A percentile compares a stretch with the other conserved stretches of the same genome.
phyloP scores from a whole-genome alignment of 768 basidiomycete species.

The Boletus rubescentipes region DNA sequence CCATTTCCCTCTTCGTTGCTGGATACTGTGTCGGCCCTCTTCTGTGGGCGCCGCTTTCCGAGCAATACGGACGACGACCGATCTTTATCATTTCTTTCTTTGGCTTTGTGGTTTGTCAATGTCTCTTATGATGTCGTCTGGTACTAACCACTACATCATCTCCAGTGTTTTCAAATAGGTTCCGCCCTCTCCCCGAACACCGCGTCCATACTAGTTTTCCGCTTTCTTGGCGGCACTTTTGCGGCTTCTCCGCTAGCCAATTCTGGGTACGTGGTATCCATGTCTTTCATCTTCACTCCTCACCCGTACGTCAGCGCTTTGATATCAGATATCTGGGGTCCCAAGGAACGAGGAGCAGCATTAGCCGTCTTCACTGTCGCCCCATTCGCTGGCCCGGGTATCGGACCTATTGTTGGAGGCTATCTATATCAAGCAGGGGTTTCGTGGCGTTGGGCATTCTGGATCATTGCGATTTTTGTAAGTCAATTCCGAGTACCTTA shows the following conservation, averaged over 20 bases:
- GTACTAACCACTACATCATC: background rate
- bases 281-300: background rate
- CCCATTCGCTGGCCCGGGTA: conserved; percentile 66
- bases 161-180: conserved; percentile 59
- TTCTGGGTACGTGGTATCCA: conserved; percentile 47
- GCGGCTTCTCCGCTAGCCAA: conserved; percentile 70
- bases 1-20: conserved; percentile 62
- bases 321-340: conserved; percentile 64
- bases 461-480: conserved; percentile 59
- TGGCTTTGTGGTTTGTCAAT: conserved; percentile 46
- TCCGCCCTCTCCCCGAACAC: conserved; percentile 62
- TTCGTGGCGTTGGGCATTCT: conserved; percentile 70
- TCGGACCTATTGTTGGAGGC: conserved; percentile 55
- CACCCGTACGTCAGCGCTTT: conserved; percentile 37
- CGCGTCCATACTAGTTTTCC: conserved; percentile 60
- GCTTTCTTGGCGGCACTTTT: conserved; percentile 70
- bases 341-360: conserved; percentile 59
- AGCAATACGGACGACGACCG: conserved; percentile 57
- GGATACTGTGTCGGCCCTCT: conserved; percentile 68
- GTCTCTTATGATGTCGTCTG: background rate
- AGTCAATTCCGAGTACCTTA: conserved; percentile 18
- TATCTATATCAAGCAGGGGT: conserved; percentile 38
- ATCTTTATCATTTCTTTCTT: conserved; percentile 57
- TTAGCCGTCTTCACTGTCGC: conserved; percentile 62
- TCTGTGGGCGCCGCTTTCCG: conserved; percentile 57